Base-by-base conservation (phyloP, 2,329 filamentous ascomycete species). In the Berkeleyomyces basicola region DNA sequence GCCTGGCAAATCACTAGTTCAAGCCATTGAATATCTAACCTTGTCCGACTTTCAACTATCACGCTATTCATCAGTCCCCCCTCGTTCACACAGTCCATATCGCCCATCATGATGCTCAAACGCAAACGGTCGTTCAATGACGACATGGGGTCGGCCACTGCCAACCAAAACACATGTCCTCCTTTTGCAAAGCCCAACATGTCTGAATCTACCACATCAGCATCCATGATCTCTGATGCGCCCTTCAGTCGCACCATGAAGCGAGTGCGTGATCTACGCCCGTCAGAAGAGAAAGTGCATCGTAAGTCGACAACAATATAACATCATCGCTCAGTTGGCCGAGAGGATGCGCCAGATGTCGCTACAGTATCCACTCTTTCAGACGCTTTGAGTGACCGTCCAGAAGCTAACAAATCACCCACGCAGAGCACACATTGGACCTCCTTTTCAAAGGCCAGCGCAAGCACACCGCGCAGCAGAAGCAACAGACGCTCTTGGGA, bases 81-180 rank as follows among this genome's bases (percentile, higher is more conserved):
- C 11, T 53, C 49, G 5, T 53, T 6, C 1, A 23, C 7, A 16
- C 7, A 11, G 2, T 10, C 31, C 3, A 2, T 23, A 7, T 43
- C 36, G n/a, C 33, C 7, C 49, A 49, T 9, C 11, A 82, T 82
- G 79, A 70, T 77, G 36, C 73, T 83, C 69, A 86, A 85, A 70
- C 82, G 83, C 72, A 86, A 85, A 75, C 78, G 82, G 51, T 85
- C 82, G 67, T 76, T 79, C 23, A n/a, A 55, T 62, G 80, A 80
- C 31, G 80, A 83, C 69, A 73, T 46, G 33, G n/a, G 39, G 6
- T 40, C 53, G 83, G 73, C 75, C 43, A 11, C 33, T 55, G 5
- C 11, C 23, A 23, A 11, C 58, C 10, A 51, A 23, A 39, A 16
- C 43, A 44, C 42, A 43, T 42, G 36, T 42, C 7, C 39, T 31